These are phyloP conservation scores for Rutstroemia sp. DNA, from an alignment of 2,329 filamentous ascomycete genomes.

Conservation along the genomic window DNA sequence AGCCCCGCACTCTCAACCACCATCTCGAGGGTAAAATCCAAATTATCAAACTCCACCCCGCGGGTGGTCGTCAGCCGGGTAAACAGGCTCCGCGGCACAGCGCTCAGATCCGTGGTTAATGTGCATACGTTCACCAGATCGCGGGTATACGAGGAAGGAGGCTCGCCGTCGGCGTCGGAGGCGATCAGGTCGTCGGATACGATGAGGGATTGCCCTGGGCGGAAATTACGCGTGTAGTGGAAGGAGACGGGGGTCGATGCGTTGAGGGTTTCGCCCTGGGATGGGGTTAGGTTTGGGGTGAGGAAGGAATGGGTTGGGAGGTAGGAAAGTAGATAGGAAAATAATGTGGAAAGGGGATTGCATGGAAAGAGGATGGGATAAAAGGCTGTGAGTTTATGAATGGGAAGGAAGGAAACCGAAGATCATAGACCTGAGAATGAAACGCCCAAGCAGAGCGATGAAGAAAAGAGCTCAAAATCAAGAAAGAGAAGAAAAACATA, in stretches of 20 bases:
- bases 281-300: not conserved
- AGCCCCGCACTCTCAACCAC: slow-evolving; percentile 70
- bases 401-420: too few relatives aligned
- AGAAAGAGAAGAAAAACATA: slow-evolving; percentile 10
- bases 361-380: not conserved
- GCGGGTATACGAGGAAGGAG: slow-evolving; percentile 53
- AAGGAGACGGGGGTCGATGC: slow-evolving; percentile 70
- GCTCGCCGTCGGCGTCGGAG: slow-evolving; percentile 53
- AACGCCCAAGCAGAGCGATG: too few relatives aligned
- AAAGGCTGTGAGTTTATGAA: not conserved
- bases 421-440: too few relatives aligned
- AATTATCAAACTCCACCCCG: slow-evolving; percentile 73
- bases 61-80: slow-evolving; percentile 70
- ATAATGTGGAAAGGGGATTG: too few relatives aligned
- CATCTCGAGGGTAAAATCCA: slow-evolving; percentile 80
- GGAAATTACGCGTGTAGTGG: slow-evolving; percentile 79
- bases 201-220: slow-evolving; percentile 65
- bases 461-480: too few relatives aligned
- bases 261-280: slow-evolving; percentile 64
- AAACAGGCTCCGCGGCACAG: slow-evolving; percentile 66
- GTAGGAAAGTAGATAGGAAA: too few relatives aligned
- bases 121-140: slow-evolving; percentile 69
- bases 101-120: slow-evolving; percentile 70
- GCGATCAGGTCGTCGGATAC: slow-evolving; percentile 77
- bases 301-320: not conserved